These are phyloP conservation scores for Solanum ossicruentum DNA, from an alignment of 257 asterid species.

Conservation along the genomic window DNA sequence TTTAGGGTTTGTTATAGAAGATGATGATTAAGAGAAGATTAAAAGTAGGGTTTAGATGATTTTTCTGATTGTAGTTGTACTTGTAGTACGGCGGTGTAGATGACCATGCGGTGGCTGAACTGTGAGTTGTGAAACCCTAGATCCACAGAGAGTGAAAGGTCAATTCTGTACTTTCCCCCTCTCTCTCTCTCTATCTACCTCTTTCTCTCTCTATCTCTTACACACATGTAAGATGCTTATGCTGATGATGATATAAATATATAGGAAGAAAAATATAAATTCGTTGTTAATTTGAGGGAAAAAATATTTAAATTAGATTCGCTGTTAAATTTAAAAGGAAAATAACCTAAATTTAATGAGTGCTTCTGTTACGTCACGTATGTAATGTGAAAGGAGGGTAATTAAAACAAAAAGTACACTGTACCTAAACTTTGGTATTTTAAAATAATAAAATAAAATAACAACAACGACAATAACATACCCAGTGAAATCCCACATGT, in stretches of 20 bases:
- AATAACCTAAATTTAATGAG: not conserved
- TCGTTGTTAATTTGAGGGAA: not conserved
- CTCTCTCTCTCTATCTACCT: not conserved
- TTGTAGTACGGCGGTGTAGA: not conserved
- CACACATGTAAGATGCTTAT: not conserved
- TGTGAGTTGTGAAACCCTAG: constrained; percentile 41
- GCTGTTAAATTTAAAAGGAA: not conserved
- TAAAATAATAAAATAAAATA: too few species aligned
- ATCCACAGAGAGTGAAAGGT: constrained; percentile 24
- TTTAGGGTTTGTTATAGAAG: constrained; percentile 16
- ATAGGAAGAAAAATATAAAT: not conserved
- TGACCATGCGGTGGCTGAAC: constrained; percentile 12
- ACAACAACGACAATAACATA: too few species aligned
- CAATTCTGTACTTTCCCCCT: not conserved
- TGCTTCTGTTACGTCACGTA: not conserved
- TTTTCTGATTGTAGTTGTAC: constrained; percentile 1
- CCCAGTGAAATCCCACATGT: too few species aligned
- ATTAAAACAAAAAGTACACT: not conserved
- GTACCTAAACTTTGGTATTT: not conserved
- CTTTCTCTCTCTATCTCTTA: not conserved
- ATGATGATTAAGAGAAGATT: not conserved
- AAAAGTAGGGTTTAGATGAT: constrained; percentile 19
- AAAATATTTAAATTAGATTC: not conserved
- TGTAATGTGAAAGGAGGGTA: not conserved
- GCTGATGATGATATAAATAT: not conserved